Percentiles rank a stretch among this genome's conserved stretches.
Conservation (phyloP, 805 yeast genomes). For the Candida michaelii region DNA sequence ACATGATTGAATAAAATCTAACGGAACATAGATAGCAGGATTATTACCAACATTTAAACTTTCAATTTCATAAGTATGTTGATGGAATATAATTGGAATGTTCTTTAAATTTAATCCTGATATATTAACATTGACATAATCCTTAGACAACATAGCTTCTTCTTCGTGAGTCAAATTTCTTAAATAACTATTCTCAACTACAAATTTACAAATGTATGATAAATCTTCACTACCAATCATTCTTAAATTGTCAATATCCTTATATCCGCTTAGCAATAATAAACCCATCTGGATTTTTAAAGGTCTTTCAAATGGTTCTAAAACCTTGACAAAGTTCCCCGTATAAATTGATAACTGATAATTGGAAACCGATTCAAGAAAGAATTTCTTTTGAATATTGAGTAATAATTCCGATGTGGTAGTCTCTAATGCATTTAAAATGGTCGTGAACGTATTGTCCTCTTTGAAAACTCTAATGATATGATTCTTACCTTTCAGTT, state of each 20-base stretch:
- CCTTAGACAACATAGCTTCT: conserved; percentile 62
- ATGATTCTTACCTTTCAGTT: conserved; percentile 35
- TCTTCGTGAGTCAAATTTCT: conserved; percentile 66
- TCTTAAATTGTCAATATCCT: conserved; percentile 70
- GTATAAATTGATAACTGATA: conserved; percentile 73
- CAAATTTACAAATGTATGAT: conserved; percentile 78
- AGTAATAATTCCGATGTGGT: conserved; percentile 73
- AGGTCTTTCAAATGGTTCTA: conserved; percentile 74
- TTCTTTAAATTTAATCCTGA: conserved; percentile 74
- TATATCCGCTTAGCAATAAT: conserved; percentile 73
- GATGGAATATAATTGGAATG: conserved; percentile 80
- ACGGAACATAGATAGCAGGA: conserved; percentile 80
- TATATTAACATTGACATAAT: conserved; percentile 72
- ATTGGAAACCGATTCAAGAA: conserved; percentile 66
- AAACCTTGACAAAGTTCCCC: conserved; percentile 72
- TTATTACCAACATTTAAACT: conserved; percentile 81
- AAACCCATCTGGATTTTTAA: conserved; percentile 73
- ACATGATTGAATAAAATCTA: conserved; percentile 83
- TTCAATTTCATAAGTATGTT: conserved; percentile 77
- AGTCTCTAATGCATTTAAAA: conserved; percentile 76
- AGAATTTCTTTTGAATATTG: conserved; percentile 74
- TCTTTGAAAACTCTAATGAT: conserved; percentile 75
- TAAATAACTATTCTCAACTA: conserved; percentile 61
- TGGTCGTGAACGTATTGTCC: conserved; percentile 82
- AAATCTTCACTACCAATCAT: conserved; percentile 83